phyloP scores from a whole-genome alignment of 2,329 filamentous ascomycete genomes.

The Fusarium nygamai region DNA sequence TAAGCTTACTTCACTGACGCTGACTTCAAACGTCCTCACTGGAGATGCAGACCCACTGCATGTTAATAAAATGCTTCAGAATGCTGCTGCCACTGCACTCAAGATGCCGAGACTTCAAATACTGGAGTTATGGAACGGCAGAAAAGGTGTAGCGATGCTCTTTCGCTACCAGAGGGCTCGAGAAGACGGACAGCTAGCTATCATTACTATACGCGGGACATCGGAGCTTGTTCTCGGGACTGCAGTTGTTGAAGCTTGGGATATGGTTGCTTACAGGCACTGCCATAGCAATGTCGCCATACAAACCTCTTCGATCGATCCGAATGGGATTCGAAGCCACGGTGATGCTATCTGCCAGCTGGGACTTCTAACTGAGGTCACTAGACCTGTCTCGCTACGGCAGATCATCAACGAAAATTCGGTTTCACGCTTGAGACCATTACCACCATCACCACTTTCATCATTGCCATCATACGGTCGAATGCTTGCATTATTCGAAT shows the following conservation, averaged over 20 bases:
- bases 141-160: slow-evolving; percentile 38
- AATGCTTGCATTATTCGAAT: neutral
- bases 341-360: neutral
- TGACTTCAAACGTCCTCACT: slow-evolving; percentile 46
- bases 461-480: neutral
- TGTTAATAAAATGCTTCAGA: slow-evolving; percentile 42
- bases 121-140: slow-evolving; percentile 50
- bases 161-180: slow-evolving; percentile 38
- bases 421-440: neutral
- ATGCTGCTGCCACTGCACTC: slow-evolving; percentile 37
- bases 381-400: neutral
- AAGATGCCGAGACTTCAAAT: slow-evolving; percentile 46
- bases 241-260: neutral
- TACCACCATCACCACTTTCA: neutral
- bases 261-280: neutral
- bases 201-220: slow-evolving; percentile 35
- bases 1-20: slow-evolving; percentile 45
- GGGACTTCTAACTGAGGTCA: neutral
- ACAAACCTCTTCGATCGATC: neutral
- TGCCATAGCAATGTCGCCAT: neutral
- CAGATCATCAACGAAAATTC: neutral
- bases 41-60: slow-evolving; percentile 20
- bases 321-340: neutral
- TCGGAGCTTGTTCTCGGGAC: slow-evolving; percentile 11
- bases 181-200: neutral